phyloP scores from a whole-genome alignment of 2,329 filamentous ascomycete species.

The Aspergillus sojae region DNA sequence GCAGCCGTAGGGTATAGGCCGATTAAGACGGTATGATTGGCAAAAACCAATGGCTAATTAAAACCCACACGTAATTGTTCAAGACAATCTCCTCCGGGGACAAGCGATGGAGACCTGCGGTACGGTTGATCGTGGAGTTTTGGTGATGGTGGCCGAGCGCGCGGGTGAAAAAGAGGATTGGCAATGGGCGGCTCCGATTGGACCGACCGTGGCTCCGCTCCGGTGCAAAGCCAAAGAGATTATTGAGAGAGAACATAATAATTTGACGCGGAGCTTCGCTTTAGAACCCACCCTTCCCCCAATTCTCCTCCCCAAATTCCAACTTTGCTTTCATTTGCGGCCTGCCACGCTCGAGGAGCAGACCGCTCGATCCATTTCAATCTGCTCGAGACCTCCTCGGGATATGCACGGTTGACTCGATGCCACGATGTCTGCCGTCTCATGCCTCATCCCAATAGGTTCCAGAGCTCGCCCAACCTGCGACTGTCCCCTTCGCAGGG shows the following conservation, averaged over 20 bases:
- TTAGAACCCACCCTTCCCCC: neutral
- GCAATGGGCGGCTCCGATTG: constrained; percentile 41
- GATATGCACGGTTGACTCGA: constrained; percentile 40
- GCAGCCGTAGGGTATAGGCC: neutral
- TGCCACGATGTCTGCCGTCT: constrained; percentile 63
- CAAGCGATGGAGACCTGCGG: neutral
- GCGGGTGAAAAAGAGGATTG: constrained; percentile 41
- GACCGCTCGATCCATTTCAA: constrained; percentile 14
- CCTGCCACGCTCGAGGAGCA: constrained; percentile 15
- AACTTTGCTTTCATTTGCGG: constrained; percentile 6
- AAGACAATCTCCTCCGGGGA: neutral
- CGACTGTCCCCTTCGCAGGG: constrained; percentile 51
- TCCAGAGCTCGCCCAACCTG: constrained; percentile 54
- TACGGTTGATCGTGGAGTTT: constrained; percentile 1
- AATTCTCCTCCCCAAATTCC: neutral
- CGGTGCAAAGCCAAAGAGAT: constrained; percentile 16
- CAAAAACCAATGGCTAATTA: neutral
- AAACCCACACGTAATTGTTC: neutral
- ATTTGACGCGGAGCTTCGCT: constrained; percentile 19
- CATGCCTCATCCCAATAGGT: constrained; percentile 65
- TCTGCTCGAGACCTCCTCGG: constrained; percentile 25
- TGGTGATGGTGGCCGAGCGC: constrained; percentile 10
- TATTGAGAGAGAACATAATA: constrained; percentile 17
- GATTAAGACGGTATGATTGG: neutral
- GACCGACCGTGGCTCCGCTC: constrained; percentile 36